Evolutionary conservation across 2,329 filamentous ascomycete species (phyloP).

Genomic region (Exophiala oligosperma): DNA sequence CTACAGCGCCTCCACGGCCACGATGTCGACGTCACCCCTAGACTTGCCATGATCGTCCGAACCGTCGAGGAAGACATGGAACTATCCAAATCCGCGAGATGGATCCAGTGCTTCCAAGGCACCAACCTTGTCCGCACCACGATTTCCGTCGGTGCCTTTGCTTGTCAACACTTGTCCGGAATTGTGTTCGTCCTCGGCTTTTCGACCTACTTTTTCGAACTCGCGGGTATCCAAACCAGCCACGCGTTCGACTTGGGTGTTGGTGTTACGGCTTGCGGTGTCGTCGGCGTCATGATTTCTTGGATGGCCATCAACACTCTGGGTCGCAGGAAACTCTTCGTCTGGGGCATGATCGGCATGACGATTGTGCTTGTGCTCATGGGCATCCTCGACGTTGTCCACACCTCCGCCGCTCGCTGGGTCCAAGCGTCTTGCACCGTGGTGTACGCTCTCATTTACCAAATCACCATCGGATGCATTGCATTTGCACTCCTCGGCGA

Average conservation of each 20-base stretch:
- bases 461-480: conserved; percentile 42
- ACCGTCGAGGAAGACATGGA: conserved; percentile 42
- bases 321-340: conserved; percentile 37
- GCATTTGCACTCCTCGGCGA: conserved; percentile 51
- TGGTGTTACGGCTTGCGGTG: conserved; percentile 39
- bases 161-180: conserved; percentile 45
- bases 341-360: conserved; percentile 35
- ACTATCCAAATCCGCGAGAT: conserved; percentile 35
- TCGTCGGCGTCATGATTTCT: conserved; percentile 40
- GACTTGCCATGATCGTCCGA: conserved; percentile 42
- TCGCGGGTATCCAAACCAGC: conserved; percentile 33
- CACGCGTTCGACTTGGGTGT: conserved; percentile 42
- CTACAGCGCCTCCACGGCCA: conserved; percentile 38
- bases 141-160: conserved; percentile 46
- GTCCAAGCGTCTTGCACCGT: conserved; percentile 39
- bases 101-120: conserved; percentile 43
- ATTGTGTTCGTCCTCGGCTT: conserved; percentile 46
- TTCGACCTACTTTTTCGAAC: conserved; percentile 51
- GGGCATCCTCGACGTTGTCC: conserved; percentile 42
- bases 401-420: conserved; percentile 36
- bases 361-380: conserved; percentile 39
- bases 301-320: conserved; percentile 37
- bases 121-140: conserved; percentile 45
- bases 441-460: conserved; percentile 43
- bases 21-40: conserved; percentile 41